Conservation (phyloP, 2,329 filamentous ascomycete genomes). For the Colletotrichum higginsianum region DNA sequence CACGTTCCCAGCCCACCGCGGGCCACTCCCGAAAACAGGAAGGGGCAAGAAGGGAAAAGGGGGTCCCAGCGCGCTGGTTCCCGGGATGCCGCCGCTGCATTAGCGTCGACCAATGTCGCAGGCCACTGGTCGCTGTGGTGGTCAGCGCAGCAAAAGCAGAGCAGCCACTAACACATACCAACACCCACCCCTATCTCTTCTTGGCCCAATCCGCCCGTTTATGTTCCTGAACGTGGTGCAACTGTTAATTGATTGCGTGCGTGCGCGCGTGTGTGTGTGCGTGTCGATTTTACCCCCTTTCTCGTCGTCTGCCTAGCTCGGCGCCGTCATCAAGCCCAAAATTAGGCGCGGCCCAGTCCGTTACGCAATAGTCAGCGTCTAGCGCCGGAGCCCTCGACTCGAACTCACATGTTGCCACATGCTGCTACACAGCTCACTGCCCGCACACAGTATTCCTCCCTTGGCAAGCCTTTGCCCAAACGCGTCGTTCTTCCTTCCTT, state of each 20-base stretch:
- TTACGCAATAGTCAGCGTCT: neutral
- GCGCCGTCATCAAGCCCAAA: conserved; percentile 16
- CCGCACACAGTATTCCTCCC: no score
- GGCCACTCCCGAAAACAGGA: conserved; percentile 38
- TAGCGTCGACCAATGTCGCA: conserved; percentile 13
- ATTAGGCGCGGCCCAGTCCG: neutral
- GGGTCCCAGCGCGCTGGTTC: conserved; percentile 42
- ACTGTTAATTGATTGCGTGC: neutral
- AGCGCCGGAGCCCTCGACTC: neutral
- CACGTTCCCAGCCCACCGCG: conserved; percentile 27
- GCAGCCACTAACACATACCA: neutral
- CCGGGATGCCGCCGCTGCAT: conserved; percentile 40
- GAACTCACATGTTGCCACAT: neutral
- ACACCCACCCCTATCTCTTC: conserved; percentile 9
- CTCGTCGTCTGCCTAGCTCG: neutral
- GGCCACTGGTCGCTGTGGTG: neutral
- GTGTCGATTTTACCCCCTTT: neutral
- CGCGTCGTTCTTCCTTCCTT: no score
- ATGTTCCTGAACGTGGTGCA: neutral
- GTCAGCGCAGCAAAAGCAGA: neutral
- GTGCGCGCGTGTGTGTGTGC: neutral
- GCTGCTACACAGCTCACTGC: no score
- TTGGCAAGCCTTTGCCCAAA: neutral
- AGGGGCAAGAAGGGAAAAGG: neutral
- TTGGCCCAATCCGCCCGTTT: conserved; percentile 1